Evolutionary conservation across 495 filamentous ascomycete species (phyloP), one percentile per base, ranked within the genome.

Genomic region (Pyrenula aspistea): DNA sequence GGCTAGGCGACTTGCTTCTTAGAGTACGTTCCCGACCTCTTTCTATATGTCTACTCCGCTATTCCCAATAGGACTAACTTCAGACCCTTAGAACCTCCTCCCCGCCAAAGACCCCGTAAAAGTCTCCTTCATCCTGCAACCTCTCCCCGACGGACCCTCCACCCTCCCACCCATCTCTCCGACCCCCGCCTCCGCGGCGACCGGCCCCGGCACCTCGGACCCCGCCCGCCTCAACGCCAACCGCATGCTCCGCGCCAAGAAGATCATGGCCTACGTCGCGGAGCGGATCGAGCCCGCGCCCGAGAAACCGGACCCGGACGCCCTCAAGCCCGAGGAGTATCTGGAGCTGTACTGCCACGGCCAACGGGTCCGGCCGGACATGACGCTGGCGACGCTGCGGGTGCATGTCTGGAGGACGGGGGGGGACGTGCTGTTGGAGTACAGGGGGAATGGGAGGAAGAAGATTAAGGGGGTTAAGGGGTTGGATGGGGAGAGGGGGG

Each of bases 161-260:
- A n/a, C 22, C 53, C 20, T 24, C 10, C 53, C 53, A 24, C 20
- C 53, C 11, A 24, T 31, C 25, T 55, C 22, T 83, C 84, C 36
- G 93, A 90, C 61, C 87, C 89, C 53, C 82, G 93, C 24, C 78
- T 98, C 57, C 97, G 96, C 66, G 94, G 94, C 24, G 97, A 97
- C 64, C 78, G 93, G 31, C 15, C 31, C 31, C 31, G 31, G 31
- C 31, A 42, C 31, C 15, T 42, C 31, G 8, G 83, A 85, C 36
- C 93, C 89, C 61, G 87, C 89, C 53, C 83, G 93, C 24, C 78
- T 98, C 57, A 98, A 97, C 66, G 93, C 93, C 24, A 98, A 97
- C 64, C 78, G 93, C 24, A 97, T 98, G 94, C 78, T 98, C 24
- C 81, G 93, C 50, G 87, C 91, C 2, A 92, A 89, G 73, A 98